These are phyloP conservation scores for Candida frijolesensis DNA, from an alignment of 1,139 yeast species.

Conservation along the genomic window DNA sequence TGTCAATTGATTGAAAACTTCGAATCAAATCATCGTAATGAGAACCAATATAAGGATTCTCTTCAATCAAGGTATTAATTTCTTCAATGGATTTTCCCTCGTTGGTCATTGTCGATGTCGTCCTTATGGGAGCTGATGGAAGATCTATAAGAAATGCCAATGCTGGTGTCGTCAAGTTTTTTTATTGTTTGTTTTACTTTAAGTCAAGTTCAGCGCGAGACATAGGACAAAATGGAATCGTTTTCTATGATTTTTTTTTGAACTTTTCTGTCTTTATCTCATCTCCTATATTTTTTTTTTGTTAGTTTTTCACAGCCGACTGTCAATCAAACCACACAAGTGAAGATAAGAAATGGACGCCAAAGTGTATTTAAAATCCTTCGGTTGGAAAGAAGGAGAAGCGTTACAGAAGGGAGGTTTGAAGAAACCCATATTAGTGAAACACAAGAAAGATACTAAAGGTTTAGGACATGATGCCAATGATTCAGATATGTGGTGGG, in stretches of 20 bases:
- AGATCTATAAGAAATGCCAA: too few relatives aligned
- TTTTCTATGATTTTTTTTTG: not conserved
- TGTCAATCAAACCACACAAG: too few relatives aligned
- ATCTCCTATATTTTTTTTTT: not conserved
- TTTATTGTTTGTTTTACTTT: too few relatives aligned
- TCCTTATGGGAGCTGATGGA: too few relatives aligned
- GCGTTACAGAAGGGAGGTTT: conserved; percentile 80
- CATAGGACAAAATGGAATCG: not conserved
- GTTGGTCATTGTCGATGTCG: not conserved
- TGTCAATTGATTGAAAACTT: conserved; percentile 13
- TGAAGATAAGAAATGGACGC: conserved; percentile 60
- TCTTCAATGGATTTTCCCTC: not conserved
- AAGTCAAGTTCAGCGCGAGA: not conserved
- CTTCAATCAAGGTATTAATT: not conserved
- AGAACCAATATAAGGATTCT: conserved; percentile 10
- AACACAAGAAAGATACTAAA: conserved; percentile 86
- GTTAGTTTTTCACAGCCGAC: not conserved
- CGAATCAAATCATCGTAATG: conserved; percentile 25
- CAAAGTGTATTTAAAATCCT: conserved; percentile 66
- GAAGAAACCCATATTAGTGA: conserved; percentile 81
- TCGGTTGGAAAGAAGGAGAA: conserved; percentile 93
- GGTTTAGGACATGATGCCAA: conserved; percentile 78
- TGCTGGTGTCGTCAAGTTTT: too few relatives aligned
- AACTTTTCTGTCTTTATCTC: not conserved
- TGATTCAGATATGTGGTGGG: conserved; percentile 96